Conservation (phyloP, 805 yeast species). For the Saturnispora diversa region DNA sequence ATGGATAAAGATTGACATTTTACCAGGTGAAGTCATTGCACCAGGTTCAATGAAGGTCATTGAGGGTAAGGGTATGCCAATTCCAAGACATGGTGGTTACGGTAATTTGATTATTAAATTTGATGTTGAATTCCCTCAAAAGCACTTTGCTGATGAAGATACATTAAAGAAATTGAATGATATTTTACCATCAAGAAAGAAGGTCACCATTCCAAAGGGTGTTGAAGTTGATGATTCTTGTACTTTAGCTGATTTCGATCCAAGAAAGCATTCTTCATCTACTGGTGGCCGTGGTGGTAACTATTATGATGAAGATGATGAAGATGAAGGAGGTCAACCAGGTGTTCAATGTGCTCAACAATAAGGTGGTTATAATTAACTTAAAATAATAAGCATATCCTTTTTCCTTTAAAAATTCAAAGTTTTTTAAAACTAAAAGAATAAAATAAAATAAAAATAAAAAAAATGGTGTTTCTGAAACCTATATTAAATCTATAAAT, state of each 20-base stretch:
- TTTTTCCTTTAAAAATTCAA: not conserved
- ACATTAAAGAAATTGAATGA: conserved; percentile 63
- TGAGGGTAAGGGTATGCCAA: conserved; percentile 96
- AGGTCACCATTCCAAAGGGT: conserved; percentile 53
- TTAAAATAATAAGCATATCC: not conserved
- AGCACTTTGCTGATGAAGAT: conserved; percentile 67
- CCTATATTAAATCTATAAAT: no score
- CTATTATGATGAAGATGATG: conserved; percentile 38
- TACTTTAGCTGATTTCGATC: conserved; percentile 25
- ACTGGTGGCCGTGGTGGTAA: conserved; percentile 40
- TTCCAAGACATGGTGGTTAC: conserved; percentile 74
- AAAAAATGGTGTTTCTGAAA: no score
- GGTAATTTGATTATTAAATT: conserved; percentile 87
- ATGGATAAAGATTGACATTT: conserved; percentile 69
- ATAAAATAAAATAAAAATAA: no score
- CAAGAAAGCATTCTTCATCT: conserved; percentile 25
- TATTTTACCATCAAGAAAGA: conserved; percentile 71
- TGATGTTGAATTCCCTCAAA: conserved; percentile 78
- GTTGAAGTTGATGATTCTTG: conserved; percentile 67
- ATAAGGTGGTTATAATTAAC: conserved; percentile 29
- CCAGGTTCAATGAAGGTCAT: conserved; percentile 79
- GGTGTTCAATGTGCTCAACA: conserved; percentile 95
- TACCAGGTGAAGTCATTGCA: conserved; percentile 88
- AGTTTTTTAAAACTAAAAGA: no score
- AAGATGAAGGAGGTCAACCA: conserved; percentile 50